Base-by-base conservation (phyloP, 2,329 filamentous ascomycete genomes). In the Plenodomus biglobosus region DNA sequence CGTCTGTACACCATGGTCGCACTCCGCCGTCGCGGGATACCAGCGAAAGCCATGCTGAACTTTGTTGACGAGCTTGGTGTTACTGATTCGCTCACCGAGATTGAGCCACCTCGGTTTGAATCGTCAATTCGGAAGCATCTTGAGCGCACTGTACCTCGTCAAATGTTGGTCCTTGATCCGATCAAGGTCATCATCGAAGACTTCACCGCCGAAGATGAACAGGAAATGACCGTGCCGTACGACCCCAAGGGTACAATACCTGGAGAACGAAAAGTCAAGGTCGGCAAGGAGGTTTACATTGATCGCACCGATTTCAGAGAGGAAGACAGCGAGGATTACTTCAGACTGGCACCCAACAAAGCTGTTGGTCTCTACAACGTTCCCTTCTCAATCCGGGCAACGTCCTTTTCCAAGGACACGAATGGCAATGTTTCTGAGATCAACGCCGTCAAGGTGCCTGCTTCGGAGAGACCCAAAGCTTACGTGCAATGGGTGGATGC, bases 11-110 rank as follows among this genome's bases (percentile, higher is more conserved):
- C 92, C 1, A 78, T 96, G 16, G 90, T 92, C 51, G 90, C 84
- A 1, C 82, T 96, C 41, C 86, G 89, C 44, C 83, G 92, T 42
- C 84, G 92, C 49, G 92, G 92, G 67, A 83, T 96, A 0, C 92
- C 92, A 1, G 90, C 92, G 0, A 89, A 88, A 19, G 92, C 91
- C 1, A 88, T 96, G 51, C 82, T 96, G 48, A 86, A 89, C 45
- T 97, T 96, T 62, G 85, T 96, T 50, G 90, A 90, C 59, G 91
- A 96, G 72, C 84, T 96, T 17, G 92, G 92, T 24, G 91, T 96
- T 34, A 95, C 92, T 0, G 95, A 91, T 30, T 81, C 86, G 34
- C 83, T 84, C 43, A 88, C 87, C 3, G 84, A 88, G 55, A 95
- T 96, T 60, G 85, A 92, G 69, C 85, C 90, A 39, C 75, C 80